phyloP scores from a whole-genome alignment of 1,284 basidiomycete species.

The Moesziomyces sp. region DNA sequence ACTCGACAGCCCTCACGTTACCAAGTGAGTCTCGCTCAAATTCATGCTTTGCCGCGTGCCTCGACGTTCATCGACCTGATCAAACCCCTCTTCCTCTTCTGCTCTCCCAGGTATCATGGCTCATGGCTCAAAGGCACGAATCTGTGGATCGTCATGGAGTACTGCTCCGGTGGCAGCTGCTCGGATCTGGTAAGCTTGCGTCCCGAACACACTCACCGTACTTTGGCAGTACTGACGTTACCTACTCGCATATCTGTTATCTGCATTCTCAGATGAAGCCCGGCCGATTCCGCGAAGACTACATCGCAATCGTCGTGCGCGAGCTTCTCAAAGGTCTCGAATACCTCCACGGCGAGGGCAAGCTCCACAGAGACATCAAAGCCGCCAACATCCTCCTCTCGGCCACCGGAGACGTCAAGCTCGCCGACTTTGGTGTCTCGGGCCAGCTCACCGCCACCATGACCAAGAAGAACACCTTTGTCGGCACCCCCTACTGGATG shows the following conservation, averaged over 20 bases:
- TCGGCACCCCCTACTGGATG: constrained; percentile 83
- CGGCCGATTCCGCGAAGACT: constrained; percentile 95
- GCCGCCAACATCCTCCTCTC: constrained; percentile 95
- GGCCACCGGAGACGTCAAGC: constrained; percentile 93
- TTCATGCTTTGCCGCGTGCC: background rate
- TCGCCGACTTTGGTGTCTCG: constrained; percentile 98
- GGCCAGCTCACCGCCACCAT: constrained; percentile 93
- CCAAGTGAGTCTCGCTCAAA: constrained; percentile 73
- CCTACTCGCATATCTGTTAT: background rate
- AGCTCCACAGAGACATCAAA: constrained; percentile 98
- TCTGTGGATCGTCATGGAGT: constrained; percentile 99
- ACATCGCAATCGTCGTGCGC: constrained; percentile 94
- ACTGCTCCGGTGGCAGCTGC: constrained; percentile 73
- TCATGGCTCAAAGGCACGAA: constrained; percentile 91
- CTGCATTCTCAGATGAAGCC: constrained; percentile 84
- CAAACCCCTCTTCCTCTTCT: background rate
- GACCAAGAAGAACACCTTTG: constrained; percentile 96
- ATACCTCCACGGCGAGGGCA: constrained; percentile 94
- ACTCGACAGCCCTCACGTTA: constrained; percentile 92
- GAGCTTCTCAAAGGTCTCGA: constrained; percentile 92
- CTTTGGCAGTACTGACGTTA: constrained; percentile 7
- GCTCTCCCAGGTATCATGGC: constrained; percentile 83
- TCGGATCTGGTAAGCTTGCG: constrained; percentile 70
- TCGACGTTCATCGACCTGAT: background rate
- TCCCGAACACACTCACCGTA: background rate